Conservation (phyloP, 768 basidiomycete genomes). For the Pleurotus platypus region DNA sequence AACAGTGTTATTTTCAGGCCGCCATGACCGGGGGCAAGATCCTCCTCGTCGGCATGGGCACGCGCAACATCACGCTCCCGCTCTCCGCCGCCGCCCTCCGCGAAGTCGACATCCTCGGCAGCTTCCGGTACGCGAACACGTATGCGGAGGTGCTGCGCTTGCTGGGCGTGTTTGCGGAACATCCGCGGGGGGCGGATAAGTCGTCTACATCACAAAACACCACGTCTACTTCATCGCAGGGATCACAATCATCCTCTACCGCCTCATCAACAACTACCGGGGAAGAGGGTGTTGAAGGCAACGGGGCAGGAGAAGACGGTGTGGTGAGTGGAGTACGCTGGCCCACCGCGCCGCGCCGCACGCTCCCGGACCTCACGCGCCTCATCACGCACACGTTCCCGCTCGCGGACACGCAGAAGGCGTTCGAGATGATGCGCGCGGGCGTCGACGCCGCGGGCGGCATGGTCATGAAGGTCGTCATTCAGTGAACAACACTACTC, state of each 20-base stretch:
- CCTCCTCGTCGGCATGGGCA: conserved; percentile 95
- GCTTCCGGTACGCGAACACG: conserved; percentile 88
- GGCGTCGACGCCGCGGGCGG: conserved; percentile 78
- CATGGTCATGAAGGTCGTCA: conserved; percentile 89
- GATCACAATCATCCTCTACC: no score
- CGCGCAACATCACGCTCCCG: conserved; percentile 78
- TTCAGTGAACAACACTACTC: no score
- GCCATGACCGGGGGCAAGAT: conserved; percentile 86
- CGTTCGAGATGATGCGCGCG: conserved; percentile 77
- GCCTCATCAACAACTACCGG: no score
- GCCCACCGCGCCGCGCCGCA: background rate
- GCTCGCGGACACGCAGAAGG: conserved; percentile 61
- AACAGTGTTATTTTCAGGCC: conserved; percentile 49
- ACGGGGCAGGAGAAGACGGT: no score
- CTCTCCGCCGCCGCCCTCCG: conserved; percentile 77
- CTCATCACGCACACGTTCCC: conserved; percentile 77
- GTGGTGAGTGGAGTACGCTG: no score
- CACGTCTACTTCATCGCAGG: no score
- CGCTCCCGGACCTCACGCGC: conserved; percentile 25
- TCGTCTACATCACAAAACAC: no score
- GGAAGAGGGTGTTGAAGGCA: no score
- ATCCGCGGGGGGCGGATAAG: background rate
- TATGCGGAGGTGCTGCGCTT: conserved; percentile 84
- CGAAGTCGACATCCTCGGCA: conserved; percentile 91
- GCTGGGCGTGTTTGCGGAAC: background rate